Evolutionary conservation across 2,329 filamentous ascomycete species (phyloP), one percentile per base, ranked within the genome.

Genomic region (Penicillium sp.): DNA sequence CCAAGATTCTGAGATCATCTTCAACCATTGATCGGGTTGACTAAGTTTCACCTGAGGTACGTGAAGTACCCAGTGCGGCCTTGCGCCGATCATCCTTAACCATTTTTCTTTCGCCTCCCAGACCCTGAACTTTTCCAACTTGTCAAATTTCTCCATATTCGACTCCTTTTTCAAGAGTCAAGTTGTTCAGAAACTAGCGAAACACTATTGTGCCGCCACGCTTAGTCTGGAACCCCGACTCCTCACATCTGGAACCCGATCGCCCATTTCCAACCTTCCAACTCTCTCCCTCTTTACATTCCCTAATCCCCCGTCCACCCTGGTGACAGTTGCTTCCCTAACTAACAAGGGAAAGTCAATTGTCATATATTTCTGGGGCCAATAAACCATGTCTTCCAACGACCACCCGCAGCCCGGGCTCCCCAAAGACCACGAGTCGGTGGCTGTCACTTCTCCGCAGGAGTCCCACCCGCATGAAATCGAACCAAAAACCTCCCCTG

Each of bases 381-480:
- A 45, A 13, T n/a, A 16, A 52, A 55, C 10, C 52, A 67, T 67
- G 65, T 66, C 63, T 56, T 61, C 68, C 52, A 68, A 46, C 57
- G 63, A 68, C 26, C 55, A 64, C 46, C 55, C 66, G 37, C 62
- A 61, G 49, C 49, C 63, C 50, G 67, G 63, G 53, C 43, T 56
- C 37, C 53, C 56, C 57, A 63, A 59, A 45, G 61, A 63, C 33
- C 57, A 62, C 39, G 53, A 62, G 44, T 55, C 59, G 51, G 53
- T 60, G 52, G 49, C 60, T 27, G 50, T 59, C 54, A 62, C 53
- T 48, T 59, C 64, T 56, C 61, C 68, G 47, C 62, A 68, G 49
- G 52, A 56, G 33, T 39, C 58, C 27, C 58, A 60, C 24, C 58
- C 52, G 35, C 63, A 66, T 39, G 48, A 51, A 56, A 43, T 47